phyloP scores from a whole-genome alignment of 2,329 filamentous ascomycete species.

The Penicillium sp. region DNA sequence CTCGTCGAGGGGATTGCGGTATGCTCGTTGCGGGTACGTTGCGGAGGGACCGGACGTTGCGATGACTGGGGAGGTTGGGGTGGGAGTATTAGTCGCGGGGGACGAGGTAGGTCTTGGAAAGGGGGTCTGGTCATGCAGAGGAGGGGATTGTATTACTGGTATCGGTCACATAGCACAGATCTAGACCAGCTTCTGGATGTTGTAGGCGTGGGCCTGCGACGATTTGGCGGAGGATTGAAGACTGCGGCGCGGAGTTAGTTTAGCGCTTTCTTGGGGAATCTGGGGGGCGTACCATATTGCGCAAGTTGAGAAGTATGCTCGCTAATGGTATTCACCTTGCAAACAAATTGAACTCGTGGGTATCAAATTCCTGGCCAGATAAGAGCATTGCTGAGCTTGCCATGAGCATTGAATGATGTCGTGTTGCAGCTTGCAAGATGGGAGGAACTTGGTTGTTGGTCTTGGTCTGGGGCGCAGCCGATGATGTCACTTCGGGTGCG shows the following conservation, averaged over 20 bases:
- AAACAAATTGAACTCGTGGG: not conserved
- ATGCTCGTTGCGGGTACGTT: conserved; percentile 86
- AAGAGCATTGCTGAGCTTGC: not conserved
- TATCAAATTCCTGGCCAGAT: not conserved
- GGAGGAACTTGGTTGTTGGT: conserved; percentile 5
- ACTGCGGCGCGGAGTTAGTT: conserved; percentile 42
- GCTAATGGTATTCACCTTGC: not conserved
- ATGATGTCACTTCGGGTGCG: conserved; percentile 17
- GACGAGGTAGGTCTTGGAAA: not conserved
- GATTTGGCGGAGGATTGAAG: conserved; percentile 82
- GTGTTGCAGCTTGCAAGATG: not conserved
- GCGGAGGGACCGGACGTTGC: conserved; percentile 84
- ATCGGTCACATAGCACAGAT: conserved; percentile 93
- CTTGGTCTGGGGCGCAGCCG: conserved; percentile 17
- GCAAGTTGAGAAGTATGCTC: conserved; percentile 6
- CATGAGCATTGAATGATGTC: not conserved
- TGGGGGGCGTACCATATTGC: conserved; percentile 1
- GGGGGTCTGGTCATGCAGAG: not conserved
- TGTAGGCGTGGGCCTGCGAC: conserved; percentile 82
- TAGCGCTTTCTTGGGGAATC: not conserved
- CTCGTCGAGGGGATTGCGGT: conserved; percentile 87
- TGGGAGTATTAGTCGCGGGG: not conserved
- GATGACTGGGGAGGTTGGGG: conserved; percentile 49
- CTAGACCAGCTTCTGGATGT: conserved; percentile 84
- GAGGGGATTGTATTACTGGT: conserved; percentile 51